phyloP scores from a whole-genome alignment of 805 yeast species.

The Wickerhamomyces queroliae region DNA sequence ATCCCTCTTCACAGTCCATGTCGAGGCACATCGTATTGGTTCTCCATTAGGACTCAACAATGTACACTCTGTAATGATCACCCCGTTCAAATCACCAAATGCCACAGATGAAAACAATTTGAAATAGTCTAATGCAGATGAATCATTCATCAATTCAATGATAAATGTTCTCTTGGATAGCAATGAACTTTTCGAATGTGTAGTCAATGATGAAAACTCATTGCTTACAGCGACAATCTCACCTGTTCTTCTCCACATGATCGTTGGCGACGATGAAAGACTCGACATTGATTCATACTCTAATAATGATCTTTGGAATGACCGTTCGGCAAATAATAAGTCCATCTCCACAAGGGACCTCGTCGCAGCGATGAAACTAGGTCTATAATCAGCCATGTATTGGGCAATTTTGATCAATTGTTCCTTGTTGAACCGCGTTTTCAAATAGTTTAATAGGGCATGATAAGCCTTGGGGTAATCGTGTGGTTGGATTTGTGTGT shows the following conservation, averaged over 20 bases:
- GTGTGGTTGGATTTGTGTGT: constrained; percentile 69
- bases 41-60: constrained; percentile 30
- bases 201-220: constrained; percentile 66
- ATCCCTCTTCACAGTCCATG: constrained; percentile 83
- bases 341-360: constrained; percentile 69
- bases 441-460: constrained; percentile 68
- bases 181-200: constrained; percentile 52
- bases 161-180: constrained; percentile 60
- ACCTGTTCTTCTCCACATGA: constrained; percentile 83
- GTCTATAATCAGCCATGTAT: constrained; percentile 50
- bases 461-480: constrained; percentile 95
- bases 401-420: constrained; percentile 56
- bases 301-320: constrained; percentile 48
- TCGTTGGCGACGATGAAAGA: constrained; percentile 69
- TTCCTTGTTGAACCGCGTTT: constrained; percentile 62
- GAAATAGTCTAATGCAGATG: constrained; percentile 66
- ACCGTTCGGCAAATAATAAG: constrained; percentile 53
- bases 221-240: constrained; percentile 76
- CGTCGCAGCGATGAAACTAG: constrained; percentile 73
- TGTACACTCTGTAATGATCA: constrained; percentile 33
- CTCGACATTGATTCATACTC: constrained; percentile 48
- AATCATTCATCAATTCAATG: constrained; percentile 79
- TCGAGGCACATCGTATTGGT: constrained; percentile 61
- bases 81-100: constrained; percentile 39
- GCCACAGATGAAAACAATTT: constrained; percentile 54